Base-by-base conservation (phyloP, 169 alveolate species). In the Plasmodium berghei region DNA sequence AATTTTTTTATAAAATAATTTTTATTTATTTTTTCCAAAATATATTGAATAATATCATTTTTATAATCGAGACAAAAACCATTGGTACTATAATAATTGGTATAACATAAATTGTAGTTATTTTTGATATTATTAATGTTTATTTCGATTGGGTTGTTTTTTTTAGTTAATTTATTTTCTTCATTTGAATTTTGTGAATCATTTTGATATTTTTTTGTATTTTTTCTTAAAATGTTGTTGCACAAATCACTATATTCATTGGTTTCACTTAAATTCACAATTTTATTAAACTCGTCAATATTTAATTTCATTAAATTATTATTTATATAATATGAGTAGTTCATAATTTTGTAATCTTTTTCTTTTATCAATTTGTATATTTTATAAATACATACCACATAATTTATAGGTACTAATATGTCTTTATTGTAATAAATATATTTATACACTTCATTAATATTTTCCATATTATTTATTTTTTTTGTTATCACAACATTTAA, bases 351-450 rank as follows among this genome's bases (percentile, higher is more conserved):
- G 28, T 72, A 83, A 45, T 83, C 46, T 34, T 83, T 67, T 59
- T 83, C 59, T 42, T 83, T 83, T 26, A 72, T 49, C 16, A 83
- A 49, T 46, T 83, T 83, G 63, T 83, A 67, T 46, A 83, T 83
- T 66, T 48, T 83, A 67, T 83, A 83, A 66, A 83, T 26, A 26
- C 90, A 83, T 2, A 67, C 75, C 5, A 83, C 90, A 28, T 83
- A 83, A 83, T 83, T 83, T 54, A 83, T 42, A 14, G 90, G 90
- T n/a, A 83, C 90, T 55, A 83, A 67, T 12, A 83, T 67, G 61
- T 67, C 72, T 54, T 83, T 83, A 62, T 83, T 83, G 62, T 83
- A 83, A 26, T 54, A 83, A 83, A 83, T 67, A 46, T 45, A 83
- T 56, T 83, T 83, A 62, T 83, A 83, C n/a, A 83, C 56, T 83